Base-by-base conservation (phyloP, 148 eudicot species). In the Amaranthus palmeri region DNA sequence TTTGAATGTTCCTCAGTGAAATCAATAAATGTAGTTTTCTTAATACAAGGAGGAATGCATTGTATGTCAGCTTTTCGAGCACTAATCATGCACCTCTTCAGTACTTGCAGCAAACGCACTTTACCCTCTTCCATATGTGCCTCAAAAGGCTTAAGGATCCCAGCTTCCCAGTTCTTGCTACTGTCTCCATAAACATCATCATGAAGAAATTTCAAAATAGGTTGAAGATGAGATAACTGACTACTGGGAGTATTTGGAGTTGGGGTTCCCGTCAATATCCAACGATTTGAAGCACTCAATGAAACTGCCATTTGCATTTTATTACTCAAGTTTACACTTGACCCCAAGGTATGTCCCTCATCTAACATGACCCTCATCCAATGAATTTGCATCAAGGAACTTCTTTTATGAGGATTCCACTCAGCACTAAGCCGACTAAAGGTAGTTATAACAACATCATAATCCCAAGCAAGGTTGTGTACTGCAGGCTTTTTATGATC, bases 331-430 rank as follows among this genome's bases (percentile, higher is more conserved):
- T 75, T 89, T 74, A 91, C 74, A 78, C 97, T 89, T 8, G 96
- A 87, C 65, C 98, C 97, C 69, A 93, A 97, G 73, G 98, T 93
- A 69, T 93, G 98, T 71, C 98, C 98, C 85, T 93, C 98, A 73
- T 93, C 98, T 61, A 93, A 84, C 73, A 93, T 80, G 69, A 93
- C 78, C 79, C 98, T 86, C 58, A 86, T 81, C 98, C 98, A 93
- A 53, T 93, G 98, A 74, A 93, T 88, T 81, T 91, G 93, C 89
- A 85, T 86, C 84, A 93, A 70, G 64, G 78, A 86, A 81, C 97
- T 93, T 79, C 85, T 86, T 55, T 88, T 84, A 61, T 69, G 83
- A 56, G 91, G 90, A 54, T 82, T 79, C 98, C 98, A 91, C 85
- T 93, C 98, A 67, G 90, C 88, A 79, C 98, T 93, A 69, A 91